These are phyloP conservation scores for Penicillium daleae DNA, from an alignment of 495 filamentous ascomycete genomes.

Conservation along the genomic window DNA sequence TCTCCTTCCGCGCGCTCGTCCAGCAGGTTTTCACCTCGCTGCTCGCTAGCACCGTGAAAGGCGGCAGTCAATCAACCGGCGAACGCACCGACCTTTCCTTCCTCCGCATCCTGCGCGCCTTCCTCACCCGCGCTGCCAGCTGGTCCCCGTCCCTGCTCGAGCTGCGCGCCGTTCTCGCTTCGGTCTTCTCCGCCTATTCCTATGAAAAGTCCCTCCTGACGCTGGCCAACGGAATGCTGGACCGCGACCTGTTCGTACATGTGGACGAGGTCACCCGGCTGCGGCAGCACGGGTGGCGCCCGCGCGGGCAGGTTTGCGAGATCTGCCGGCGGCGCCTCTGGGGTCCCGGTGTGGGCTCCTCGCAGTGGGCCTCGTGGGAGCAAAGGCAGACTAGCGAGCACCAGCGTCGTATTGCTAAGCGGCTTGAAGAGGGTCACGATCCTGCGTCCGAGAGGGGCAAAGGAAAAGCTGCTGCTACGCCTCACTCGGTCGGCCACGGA, in stretches of 20 bases:
- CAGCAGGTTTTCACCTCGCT: conserved; percentile 91
- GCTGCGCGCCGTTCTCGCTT: conserved; percentile 78
- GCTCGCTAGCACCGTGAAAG: conserved; percentile 64
- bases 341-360: conserved; percentile 82
- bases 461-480: conserved; percentile 45
- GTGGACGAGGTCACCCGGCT: conserved; percentile 74
- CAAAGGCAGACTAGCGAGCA: conserved; percentile 55
- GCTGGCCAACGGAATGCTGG: conserved; percentile 83
- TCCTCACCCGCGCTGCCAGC: conserved; percentile 79
- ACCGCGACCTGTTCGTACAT: conserved; percentile 86
- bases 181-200: conserved; percentile 92
- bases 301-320: conserved; percentile 83
- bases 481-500: conserved; percentile 15
- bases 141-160: conserved; percentile 87
- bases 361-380: conserved; percentile 83
- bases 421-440: conserved; percentile 34
- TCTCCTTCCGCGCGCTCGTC: conserved; percentile 73
- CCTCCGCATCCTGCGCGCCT: conserved; percentile 85
- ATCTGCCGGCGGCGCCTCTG: conserved; percentile 81
- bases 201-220: conserved; percentile 88
- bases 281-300: conserved; percentile 88
- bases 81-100: conserved; percentile 71
- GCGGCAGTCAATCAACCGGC: conserved; percentile 36
- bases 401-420: conserved; percentile 37
- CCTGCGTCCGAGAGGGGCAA: conserved; percentile 41